These are phyloP conservation scores for Populus alba DNA, from an alignment of 345 rosid species.

Conservation along the genomic window DNA sequence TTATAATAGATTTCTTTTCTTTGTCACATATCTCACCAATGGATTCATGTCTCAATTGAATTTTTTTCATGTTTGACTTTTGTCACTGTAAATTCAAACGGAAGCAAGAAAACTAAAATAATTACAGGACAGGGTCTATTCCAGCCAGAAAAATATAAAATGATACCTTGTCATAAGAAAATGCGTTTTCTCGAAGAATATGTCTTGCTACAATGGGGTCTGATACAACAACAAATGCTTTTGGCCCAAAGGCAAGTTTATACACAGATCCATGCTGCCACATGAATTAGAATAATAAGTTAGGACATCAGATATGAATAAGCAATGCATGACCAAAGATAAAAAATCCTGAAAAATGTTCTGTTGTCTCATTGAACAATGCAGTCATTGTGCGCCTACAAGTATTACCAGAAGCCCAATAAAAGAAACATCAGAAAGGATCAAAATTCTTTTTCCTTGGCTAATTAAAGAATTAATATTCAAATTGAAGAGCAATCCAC, in stretches of 20 bases:
- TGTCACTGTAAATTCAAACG: too few relatives aligned
- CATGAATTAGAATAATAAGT: conserved; percentile 9
- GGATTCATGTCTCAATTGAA: too few relatives aligned
- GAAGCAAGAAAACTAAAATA: too few relatives aligned
- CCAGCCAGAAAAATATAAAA: neutral
- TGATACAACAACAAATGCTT: conserved; percentile 92
- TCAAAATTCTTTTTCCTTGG: too few relatives aligned
- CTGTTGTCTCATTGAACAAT: neutral
- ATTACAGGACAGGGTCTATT: too few relatives aligned
- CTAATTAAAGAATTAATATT: too few relatives aligned
- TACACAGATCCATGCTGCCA: conserved; percentile 87
- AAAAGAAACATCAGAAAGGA: too few relatives aligned
- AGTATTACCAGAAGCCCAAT: too few relatives aligned
- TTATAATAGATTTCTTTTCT: too few relatives aligned
- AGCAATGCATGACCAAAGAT: neutral
- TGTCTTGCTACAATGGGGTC: conserved; percentile 86
- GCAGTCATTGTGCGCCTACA: too few relatives aligned
- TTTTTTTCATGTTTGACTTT: too few relatives aligned
- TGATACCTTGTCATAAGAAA: conserved; percentile 85
- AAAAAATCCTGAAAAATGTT: neutral
- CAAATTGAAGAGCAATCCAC: neutral
- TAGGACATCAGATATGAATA: neutral
- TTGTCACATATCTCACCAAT: too few relatives aligned
- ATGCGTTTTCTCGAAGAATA: conserved; percentile 80
- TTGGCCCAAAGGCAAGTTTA: conserved; percentile 98